Evolutionary conservation across 1,284 basidiomycete species (phyloP).

Genomic region (Hypsizygus ulmarius): DNA sequence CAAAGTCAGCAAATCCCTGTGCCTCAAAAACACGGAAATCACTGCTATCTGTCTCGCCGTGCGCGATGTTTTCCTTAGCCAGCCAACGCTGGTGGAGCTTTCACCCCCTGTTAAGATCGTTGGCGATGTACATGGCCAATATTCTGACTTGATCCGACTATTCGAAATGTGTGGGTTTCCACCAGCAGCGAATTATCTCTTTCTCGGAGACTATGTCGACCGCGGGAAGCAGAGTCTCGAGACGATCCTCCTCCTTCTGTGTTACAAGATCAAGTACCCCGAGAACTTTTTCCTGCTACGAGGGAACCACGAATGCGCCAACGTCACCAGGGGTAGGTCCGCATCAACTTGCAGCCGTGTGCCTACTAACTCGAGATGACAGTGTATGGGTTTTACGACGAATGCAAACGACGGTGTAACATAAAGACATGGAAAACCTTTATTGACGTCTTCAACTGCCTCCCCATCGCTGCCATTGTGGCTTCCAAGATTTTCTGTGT

Average conservation of each 20-base stretch:
- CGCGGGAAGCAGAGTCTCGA: slow-evolving; percentile 98
- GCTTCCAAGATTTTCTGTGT: slow-evolving; percentile 99
- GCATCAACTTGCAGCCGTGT: slow-evolving; percentile 7
- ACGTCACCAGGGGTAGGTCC: slow-evolving; percentile 87
- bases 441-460: slow-evolving; percentile 98
- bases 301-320: slow-evolving; percentile 99
- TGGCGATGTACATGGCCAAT: slow-evolving; percentile 98
- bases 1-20: slow-evolving; percentile 96
- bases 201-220: slow-evolving; percentile 98
- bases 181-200: slow-evolving; percentile 96
- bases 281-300: slow-evolving; percentile 99
- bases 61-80: slow-evolving; percentile 93
- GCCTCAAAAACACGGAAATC: slow-evolving; percentile 96
- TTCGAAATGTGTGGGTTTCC: slow-evolving; percentile 99
- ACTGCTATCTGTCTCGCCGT: slow-evolving; percentile 95
- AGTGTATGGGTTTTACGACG: slow-evolving; percentile 99
- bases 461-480: slow-evolving; percentile 98
- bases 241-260: slow-evolving; percentile 93
- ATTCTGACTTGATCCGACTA: slow-evolving; percentile 95
- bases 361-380: slow-evolving; percentile 24
- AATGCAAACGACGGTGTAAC: slow-evolving; percentile 99
- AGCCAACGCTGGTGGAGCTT: slow-evolving; percentile 97
- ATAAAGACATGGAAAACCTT: slow-evolving; percentile 99
- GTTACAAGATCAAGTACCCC: slow-evolving; percentile 99
- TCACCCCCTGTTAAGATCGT: slow-evolving; percentile 99